These are phyloP conservation scores for Penicillium sclerotigenum DNA, from an alignment of 2,329 filamentous ascomycete species.

Conservation along the genomic window DNA sequence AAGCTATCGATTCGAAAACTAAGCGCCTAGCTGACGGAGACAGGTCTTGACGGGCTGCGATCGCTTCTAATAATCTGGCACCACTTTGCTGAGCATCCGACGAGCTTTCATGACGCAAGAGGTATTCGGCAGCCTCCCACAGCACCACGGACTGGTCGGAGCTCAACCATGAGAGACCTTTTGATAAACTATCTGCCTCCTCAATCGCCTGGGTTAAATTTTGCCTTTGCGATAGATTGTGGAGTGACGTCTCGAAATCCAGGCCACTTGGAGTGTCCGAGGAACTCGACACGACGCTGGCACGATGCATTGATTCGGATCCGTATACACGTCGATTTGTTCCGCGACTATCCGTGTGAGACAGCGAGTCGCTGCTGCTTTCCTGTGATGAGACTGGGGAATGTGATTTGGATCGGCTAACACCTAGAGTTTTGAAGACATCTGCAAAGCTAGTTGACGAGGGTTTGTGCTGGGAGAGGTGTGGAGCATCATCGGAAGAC, in stretches of 20 bases:
- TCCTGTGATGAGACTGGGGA: conserved; percentile 36
- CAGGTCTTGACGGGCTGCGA: conserved; percentile 40
- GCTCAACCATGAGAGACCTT: conserved; percentile 35
- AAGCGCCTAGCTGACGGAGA: conserved; percentile 33
- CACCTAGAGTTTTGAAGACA: conserved; percentile 44
- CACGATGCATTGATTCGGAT: conserved; percentile 44
- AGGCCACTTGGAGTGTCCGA: conserved; percentile 39
- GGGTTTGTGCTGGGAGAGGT: conserved; percentile 33
- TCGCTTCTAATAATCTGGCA: conserved; percentile 36
- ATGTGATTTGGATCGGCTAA: conserved; percentile 39
- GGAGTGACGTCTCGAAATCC: conserved; percentile 39
- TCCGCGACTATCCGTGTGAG: conserved; percentile 34
- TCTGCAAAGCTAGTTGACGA: conserved; percentile 41
- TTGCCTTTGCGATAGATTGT: conserved; percentile 34
- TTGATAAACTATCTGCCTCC: conserved; percentile 38
- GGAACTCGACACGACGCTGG: conserved; percentile 38
- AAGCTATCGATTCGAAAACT: conserved; percentile 38
- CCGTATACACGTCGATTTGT: conserved; percentile 34
- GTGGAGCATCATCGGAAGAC: conserved; percentile 44
- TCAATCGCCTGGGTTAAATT: conserved; percentile 37
- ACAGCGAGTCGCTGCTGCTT: conserved; percentile 30
- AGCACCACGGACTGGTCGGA: conserved; percentile 41
- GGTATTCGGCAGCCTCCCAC: conserved; percentile 40
- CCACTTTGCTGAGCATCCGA: conserved; percentile 37
- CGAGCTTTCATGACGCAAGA: conserved; percentile 36